These are phyloP conservation scores for Staphylotrichum tortipilum DNA, from an alignment of 495 filamentous ascomycete genomes.

Conservation along the genomic window DNA sequence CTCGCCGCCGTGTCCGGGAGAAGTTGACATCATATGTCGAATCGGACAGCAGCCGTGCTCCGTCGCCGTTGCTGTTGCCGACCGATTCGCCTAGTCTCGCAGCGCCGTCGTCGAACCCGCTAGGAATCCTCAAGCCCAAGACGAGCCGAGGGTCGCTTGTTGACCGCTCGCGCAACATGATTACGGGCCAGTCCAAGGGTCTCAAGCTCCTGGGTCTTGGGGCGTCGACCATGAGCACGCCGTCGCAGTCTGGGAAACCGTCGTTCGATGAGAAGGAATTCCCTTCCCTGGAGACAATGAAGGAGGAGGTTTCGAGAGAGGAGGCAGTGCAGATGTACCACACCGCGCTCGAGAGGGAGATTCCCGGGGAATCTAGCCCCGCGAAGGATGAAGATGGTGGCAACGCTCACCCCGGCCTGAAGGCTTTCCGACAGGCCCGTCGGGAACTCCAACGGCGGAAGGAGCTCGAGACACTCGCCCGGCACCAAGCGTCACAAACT, in stretches of 20 bases:
- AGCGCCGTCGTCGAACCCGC: slow-evolving; percentile 44
- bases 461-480: slow-evolving; percentile 35
- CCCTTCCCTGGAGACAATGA: slow-evolving; percentile 19
- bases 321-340: slow-evolving; percentile 37
- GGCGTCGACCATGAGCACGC: slow-evolving; percentile 41
- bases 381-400: slow-evolving; percentile 22
- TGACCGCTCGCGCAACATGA: slow-evolving; percentile 33
- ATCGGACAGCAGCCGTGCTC: slow-evolving; percentile 47
- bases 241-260: slow-evolving; percentile 38
- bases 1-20: slow-evolving; percentile 70
- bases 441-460: slow-evolving; percentile 44
- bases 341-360: slow-evolving; percentile 7
- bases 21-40: slow-evolving; percentile 67
- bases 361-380: slow-evolving; percentile 12
- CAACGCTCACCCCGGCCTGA: slow-evolving; percentile 34
- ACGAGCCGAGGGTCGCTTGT: slow-evolving; percentile 52
- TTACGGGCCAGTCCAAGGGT: slow-evolving; percentile 46
- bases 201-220: slow-evolving; percentile 66
- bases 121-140: slow-evolving; percentile 61
- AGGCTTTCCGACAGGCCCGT: slow-evolving; percentile 43
- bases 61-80: slow-evolving; percentile 44
- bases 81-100: slow-evolving; percentile 33
- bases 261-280: slow-evolving; percentile 23
- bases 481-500: slow-evolving; percentile 23
- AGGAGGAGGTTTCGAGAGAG: slow-evolving; percentile 33